Evolutionary conservation across 306 rosid species (phyloP), one percentile per base, ranked within the genome.

Genomic region (Cucurbita ficifolia): DNA sequence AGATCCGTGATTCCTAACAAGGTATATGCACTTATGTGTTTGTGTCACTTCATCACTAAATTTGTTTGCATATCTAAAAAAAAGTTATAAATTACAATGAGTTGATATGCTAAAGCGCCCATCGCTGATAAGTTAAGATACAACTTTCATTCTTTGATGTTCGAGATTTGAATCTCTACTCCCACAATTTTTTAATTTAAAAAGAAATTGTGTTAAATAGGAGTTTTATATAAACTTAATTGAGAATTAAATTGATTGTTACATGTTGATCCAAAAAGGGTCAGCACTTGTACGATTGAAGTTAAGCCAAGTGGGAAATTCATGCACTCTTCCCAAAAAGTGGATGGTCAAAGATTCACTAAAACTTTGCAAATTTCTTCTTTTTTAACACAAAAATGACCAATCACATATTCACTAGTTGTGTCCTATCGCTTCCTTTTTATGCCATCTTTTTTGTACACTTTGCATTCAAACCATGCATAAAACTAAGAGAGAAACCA

Each of bases 271-370:
- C 6, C 8, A 22, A 56, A 39, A 62, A 10, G 7, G 4, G 7
- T 5, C 4, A 40, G 8, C 46, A 46, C 33, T 63, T 63, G 16
- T 18, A 63, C 40, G 70, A 63, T 40, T 63, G 70, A 42, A 64
- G 33, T n/a, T 18, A 40, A 42, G 22, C 50, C 14, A 42, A 64
- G 71, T 64, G 71, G 71, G 52, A 18, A 40, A 10, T 64, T 18
- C n/a, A 42, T 18, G 36, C 17, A 10, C 2, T n/a, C 52, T 18
- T 64, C 19, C 22, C n/a, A 19, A 64, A 64, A 64, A 42, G 52
- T 17, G 16, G 33, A 19, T 64, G 71, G 71, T 64, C 71, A 64
- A 64, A 64, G 71, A 64, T 64, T 64, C 71, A 64, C 52, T 64
- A 40, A 40, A 51, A 64, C 71, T 64, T 64, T 42, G 71, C 71